A percentile compares a stretch with the other conserved stretches of the same genome.
Evolutionary conservation across 2,329 filamentous ascomycete genomes (phyloP).

Genomic region (Sporothrix sp.): DNA sequence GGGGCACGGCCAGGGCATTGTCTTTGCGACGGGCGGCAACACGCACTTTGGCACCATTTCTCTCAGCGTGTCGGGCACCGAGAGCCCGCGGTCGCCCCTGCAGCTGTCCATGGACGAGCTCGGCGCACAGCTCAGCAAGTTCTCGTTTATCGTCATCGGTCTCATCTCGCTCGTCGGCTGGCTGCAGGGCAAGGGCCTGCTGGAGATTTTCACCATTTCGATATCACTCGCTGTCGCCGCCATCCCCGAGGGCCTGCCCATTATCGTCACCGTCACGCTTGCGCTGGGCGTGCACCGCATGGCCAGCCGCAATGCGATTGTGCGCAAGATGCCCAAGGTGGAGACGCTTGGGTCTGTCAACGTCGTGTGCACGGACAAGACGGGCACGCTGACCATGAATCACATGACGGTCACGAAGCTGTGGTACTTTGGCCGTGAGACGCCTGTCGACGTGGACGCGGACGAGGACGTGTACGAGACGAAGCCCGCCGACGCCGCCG

Average conservation of each 20-base stretch:
- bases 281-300: slow-evolving; percentile 92
- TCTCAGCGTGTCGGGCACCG: slow-evolving; percentile 85
- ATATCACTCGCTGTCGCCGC: slow-evolving; percentile 94
- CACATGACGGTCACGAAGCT: slow-evolving; percentile 97
- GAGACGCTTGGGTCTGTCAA: slow-evolving; percentile 98
- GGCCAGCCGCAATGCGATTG: slow-evolving; percentile 91
- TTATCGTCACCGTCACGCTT: slow-evolving; percentile 95
- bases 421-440: slow-evolving; percentile 75
- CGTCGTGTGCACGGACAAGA: slow-evolving; percentile 99
- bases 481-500: slow-evolving; percentile 62
- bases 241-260: slow-evolving; percentile 90
- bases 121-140: slow-evolving; percentile 90
- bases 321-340: slow-evolving; percentile 89
- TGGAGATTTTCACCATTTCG: slow-evolving; percentile 96
- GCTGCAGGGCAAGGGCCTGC: slow-evolving; percentile 74
- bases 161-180: slow-evolving; percentile 88
- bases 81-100: slow-evolving; percentile 86
- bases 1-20: slow-evolving; percentile 88
- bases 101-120: slow-evolving; percentile 97
- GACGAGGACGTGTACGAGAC: slow-evolving; percentile 45
- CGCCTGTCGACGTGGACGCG: slow-evolving; percentile 42
- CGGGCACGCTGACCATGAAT: slow-evolving; percentile 88
- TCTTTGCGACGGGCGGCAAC: slow-evolving; percentile 88
- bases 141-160: slow-evolving; percentile 88
- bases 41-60: slow-evolving; percentile 97